phyloP scores from a whole-genome alignment of 768 basidiomycete species.

The Podaxis rugospora region DNA sequence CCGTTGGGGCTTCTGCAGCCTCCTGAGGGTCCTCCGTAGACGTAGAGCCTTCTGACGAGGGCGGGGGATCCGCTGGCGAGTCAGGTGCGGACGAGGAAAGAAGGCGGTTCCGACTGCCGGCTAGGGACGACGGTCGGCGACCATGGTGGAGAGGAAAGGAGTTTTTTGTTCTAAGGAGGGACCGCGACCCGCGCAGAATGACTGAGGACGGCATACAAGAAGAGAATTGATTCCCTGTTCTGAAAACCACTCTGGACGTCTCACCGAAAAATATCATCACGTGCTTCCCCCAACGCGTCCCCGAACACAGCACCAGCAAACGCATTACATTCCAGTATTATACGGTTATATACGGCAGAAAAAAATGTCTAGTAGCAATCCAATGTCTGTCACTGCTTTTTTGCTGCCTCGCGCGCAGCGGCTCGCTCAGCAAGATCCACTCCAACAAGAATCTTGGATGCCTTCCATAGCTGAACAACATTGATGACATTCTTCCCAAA shows the following conservation, averaged over 20 bases:
- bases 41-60: conserved; percentile 10
- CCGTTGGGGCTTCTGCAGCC: conserved; percentile 20
- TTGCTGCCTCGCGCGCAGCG: conserved; percentile 42
- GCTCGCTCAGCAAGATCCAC: conserved; percentile 88
- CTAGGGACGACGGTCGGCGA: conserved; percentile 15
- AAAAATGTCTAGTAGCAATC: conserved; percentile 11
- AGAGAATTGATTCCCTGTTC: conserved; percentile 11
- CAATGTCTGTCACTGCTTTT: conserved; percentile 16
- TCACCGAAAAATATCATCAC: conserved; percentile 13
- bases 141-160: conserved; percentile 14
- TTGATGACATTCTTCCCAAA: conserved; percentile 89
- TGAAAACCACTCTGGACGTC: neutral
- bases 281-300: conserved; percentile 3
- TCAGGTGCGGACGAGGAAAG: conserved; percentile 7
- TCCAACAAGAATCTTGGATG: conserved; percentile 89
- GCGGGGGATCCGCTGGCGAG: conserved; percentile 12
- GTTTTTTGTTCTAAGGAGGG: conserved; percentile 2
- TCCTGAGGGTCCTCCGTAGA: conserved; percentile 17
- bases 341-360: conserved; percentile 9
- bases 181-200: conserved; percentile 13
- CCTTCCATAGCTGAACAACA: conserved; percentile 96
- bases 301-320: neutral
- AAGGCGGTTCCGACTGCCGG: conserved; percentile 4
- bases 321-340: conserved; percentile 3
- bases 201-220: conserved; percentile 14